Conservation (phyloP, 2,329 filamentous ascomycete species). For the Nothomitra cinnamomea region DNA sequence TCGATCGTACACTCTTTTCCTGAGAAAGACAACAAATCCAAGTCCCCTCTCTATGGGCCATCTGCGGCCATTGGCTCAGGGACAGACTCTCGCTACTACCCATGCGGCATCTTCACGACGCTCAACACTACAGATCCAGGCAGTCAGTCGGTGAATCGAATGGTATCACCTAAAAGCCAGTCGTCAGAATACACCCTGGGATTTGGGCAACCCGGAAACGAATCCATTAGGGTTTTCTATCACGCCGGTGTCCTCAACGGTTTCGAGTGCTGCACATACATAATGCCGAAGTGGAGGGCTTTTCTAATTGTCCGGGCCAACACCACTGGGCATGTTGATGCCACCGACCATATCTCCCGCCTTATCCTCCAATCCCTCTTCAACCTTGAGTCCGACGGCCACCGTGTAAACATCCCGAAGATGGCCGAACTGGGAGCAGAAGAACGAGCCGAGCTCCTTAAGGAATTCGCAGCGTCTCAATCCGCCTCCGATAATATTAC, state of each 20-base stretch:
- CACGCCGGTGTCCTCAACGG: neutral
- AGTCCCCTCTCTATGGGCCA: neutral
- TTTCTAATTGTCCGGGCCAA: neutral
- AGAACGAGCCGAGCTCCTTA: neutral
- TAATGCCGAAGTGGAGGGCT: neutral
- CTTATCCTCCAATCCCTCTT: neutral
- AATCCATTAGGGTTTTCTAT: neutral
- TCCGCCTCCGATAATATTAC: neutral
- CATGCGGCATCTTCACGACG: neutral
- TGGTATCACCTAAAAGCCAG: neutral
- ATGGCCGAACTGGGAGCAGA: neutral
- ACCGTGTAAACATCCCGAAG: neutral
- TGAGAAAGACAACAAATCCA: neutral
- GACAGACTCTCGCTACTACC: neutral
- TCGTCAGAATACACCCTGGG: neutral
- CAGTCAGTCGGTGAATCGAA: neutral
- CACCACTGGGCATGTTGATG: neutral
- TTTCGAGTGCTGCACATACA: neutral
- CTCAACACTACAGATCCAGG: neutral
- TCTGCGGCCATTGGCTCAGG: neutral
- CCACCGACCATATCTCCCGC: neutral
- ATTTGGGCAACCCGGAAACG: neutral
- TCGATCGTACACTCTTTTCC: neutral
- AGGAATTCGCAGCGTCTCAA: neutral
- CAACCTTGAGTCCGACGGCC: neutral